phyloP scores from a whole-genome alignment of 1,284 basidiomycete genomes.

The Macrocybe sp. region DNA sequence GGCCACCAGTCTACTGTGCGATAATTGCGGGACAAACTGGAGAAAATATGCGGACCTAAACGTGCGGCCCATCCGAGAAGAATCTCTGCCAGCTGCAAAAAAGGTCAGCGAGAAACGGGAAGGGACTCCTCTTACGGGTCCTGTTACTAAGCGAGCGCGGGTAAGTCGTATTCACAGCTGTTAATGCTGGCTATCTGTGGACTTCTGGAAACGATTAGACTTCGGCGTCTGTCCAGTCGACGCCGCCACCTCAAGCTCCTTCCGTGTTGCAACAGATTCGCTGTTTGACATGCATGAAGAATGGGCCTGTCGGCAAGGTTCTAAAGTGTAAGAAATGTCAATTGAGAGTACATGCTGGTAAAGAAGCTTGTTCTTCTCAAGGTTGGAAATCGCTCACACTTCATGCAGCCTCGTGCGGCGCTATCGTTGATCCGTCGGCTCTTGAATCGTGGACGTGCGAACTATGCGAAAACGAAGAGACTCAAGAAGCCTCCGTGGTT shows the following conservation, averaged over 20 bases:
- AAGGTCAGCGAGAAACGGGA: slow-evolving; percentile 66
- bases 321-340: slow-evolving; percentile 77
- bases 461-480: slow-evolving; percentile 76
- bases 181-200: slow-evolving; percentile 1
- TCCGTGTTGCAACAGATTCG: slow-evolving; percentile 55
- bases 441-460: slow-evolving; percentile 81
- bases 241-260: slow-evolving; percentile 44
- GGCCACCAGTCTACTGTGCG: slow-evolving; percentile 68
- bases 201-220: slow-evolving; percentile 33
- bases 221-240: slow-evolving; percentile 49
- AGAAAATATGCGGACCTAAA: slow-evolving; percentile 87
- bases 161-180: slow-evolving; percentile 33
- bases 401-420: slow-evolving; percentile 58
- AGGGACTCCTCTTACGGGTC: slow-evolving; percentile 65
- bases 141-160: slow-evolving; percentile 61
- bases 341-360: slow-evolving; percentile 73
- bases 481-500: slow-evolving; percentile 74
- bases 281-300: slow-evolving; percentile 73
- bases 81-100: slow-evolving; percentile 43
- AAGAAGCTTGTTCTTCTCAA: slow-evolving; percentile 5
- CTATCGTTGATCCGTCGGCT: slow-evolving; percentile 52
- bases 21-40: slow-evolving; percentile 78
- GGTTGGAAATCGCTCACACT: slow-evolving; percentile 1
- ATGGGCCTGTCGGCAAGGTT: slow-evolving; percentile 70
- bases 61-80: slow-evolving; percentile 66